A percentile compares a stretch with the other conserved stretches of the same genome.
phyloP scores from a whole-genome alignment of 305 asterid species.

The Coffea humblotiana region DNA sequence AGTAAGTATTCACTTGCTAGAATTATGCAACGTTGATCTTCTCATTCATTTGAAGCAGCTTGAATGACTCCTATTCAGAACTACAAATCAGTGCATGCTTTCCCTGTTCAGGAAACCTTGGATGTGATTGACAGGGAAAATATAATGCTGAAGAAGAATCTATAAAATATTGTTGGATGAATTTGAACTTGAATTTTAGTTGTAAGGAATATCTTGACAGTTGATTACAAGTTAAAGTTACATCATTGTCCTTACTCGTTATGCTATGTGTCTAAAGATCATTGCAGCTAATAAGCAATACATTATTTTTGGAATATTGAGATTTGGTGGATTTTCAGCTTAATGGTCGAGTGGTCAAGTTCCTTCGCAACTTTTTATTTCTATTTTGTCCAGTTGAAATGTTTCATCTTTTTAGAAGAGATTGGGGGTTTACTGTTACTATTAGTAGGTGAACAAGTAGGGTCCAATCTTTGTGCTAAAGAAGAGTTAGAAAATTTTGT shows the following conservation, averaged over 20 bases:
- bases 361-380: background rate
- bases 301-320: background rate
- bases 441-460: background rate
- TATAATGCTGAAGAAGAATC: background rate
- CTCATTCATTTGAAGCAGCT: background rate
- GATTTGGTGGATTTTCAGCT: background rate
- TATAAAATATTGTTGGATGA: background rate
- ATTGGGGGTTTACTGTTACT: background rate
- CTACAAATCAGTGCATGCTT: background rate
- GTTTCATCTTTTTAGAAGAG: background rate
- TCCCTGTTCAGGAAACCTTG: background rate
- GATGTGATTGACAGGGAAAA: background rate
- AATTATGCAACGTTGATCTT: constrained; percentile 13
- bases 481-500: background rate
- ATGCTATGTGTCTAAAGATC: background rate
- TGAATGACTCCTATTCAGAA: background rate
- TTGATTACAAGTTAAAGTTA: background rate
- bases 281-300: background rate
- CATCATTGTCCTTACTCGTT: background rate
- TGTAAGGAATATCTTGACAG: background rate
- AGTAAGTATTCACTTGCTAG: constrained; percentile 50
- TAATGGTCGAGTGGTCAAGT: background rate
- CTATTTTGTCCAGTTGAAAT: background rate
- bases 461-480: background rate
- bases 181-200: constrained; percentile 1